Evolutionary conservation across 352 stramenopile species (phyloP).

Genomic region (Phytophthora tubulina): DNA sequence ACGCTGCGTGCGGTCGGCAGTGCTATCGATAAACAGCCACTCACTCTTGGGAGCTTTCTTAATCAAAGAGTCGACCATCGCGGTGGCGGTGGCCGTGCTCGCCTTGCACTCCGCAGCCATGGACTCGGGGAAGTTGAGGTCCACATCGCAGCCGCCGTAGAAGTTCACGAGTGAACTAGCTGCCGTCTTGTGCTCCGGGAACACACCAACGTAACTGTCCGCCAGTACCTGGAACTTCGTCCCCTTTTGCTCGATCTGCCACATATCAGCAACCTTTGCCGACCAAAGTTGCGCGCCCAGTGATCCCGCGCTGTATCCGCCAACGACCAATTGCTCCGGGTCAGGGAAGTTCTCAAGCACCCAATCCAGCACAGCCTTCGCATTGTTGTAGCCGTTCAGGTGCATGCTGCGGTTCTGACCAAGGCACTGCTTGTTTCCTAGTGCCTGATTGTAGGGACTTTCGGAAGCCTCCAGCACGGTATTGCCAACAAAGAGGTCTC

Average conservation of each 20-base stretch:
- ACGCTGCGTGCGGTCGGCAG: slow-evolving; percentile 55
- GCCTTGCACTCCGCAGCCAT: slow-evolving; percentile 44
- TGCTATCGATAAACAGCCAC: slow-evolving; percentile 66
- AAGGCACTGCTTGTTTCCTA: slow-evolving; percentile 48
- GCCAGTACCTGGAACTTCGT: slow-evolving; percentile 55
- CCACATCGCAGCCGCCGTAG: slow-evolving; percentile 52
- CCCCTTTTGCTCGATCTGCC: slow-evolving; percentile 53
- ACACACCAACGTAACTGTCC: slow-evolving; percentile 64
- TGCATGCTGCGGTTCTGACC: slow-evolving; percentile 48
- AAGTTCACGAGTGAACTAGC: slow-evolving; percentile 55
- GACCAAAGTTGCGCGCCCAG: slow-evolving; percentile 55
- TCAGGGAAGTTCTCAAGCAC: slow-evolving; percentile 61
- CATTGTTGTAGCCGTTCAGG: slow-evolving; percentile 68
- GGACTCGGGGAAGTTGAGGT: slow-evolving; percentile 34
- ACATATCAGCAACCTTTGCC: slow-evolving; percentile 50
- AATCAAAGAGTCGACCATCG: slow-evolving; percentile 47
- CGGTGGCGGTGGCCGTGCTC: slow-evolving; percentile 31
- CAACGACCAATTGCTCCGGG: slow-evolving; percentile 57
- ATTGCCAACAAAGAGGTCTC: slow-evolving; percentile 67
- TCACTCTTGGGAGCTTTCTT: slow-evolving; percentile 36
- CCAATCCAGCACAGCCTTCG: slow-evolving; percentile 63
- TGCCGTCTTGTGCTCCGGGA: slow-evolving; percentile 41
- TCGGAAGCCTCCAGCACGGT: slow-evolving; percentile 22
- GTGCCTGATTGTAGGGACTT: slow-evolving; percentile 39
- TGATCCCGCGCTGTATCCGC: slow-evolving; percentile 60